Conservation (phyloP, 148 eudicot genomes). For the Amaranthus palmeri region DNA sequence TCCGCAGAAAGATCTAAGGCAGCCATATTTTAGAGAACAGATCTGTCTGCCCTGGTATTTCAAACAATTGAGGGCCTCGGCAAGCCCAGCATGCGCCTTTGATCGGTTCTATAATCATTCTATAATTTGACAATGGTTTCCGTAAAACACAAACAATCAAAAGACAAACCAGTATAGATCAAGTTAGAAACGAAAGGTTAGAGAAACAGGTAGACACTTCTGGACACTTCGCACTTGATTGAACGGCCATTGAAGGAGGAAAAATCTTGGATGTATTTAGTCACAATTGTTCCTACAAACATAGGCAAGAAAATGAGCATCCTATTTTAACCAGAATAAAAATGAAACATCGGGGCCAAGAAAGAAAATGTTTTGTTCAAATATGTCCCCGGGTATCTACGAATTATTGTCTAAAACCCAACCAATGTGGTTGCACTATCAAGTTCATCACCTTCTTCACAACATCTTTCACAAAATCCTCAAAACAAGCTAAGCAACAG, state of each 20-base stretch:
- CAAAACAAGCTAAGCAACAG: constrained; percentile 49
- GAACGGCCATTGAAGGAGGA: neutral
- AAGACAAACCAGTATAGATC: neutral
- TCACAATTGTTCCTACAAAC: constrained; percentile 18
- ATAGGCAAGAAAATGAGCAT: constrained; percentile 8
- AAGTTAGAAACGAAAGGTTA: neutral
- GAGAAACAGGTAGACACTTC: neutral
- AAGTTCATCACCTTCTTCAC: constrained; percentile 33
- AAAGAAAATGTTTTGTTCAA: neutral
- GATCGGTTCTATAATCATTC: too few species aligned
- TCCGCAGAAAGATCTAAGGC: neutral
- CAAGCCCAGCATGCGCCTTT: too few species aligned
- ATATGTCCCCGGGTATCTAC: neutral
- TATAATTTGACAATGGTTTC: too few species aligned
- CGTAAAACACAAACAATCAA: too few species aligned
- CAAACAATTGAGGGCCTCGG: too few species aligned
- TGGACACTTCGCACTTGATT: neutral
- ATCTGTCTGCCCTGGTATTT: too few species aligned
- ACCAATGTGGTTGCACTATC: constrained; percentile 22
- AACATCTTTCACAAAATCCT: constrained; percentile 41
- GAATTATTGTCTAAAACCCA: constrained; percentile 22
- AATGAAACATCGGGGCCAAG: neutral
- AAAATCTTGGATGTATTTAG: constrained; percentile 10
- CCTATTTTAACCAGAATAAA: constrained; percentile 1
- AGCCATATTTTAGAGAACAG: neutral